Evolutionary conservation across 257 asterid species (phyloP).

Genomic region (Nicotiana undulata): DNA sequence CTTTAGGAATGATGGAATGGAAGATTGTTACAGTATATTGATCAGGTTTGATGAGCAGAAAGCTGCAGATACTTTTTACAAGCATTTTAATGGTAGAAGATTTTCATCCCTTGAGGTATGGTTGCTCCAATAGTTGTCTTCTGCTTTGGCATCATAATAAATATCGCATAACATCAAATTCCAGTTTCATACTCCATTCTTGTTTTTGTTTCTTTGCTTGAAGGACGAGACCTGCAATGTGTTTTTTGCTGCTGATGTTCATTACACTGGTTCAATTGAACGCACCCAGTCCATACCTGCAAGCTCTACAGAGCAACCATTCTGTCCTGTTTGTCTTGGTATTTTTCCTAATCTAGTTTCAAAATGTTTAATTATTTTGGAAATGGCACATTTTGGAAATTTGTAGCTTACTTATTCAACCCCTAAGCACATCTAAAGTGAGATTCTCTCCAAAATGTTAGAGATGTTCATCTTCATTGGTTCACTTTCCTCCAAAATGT

Average conservation of each 20-base stretch:
- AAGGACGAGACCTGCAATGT: constrained; percentile 76
- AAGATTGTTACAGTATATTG: constrained; percentile 72
- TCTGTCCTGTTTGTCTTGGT: constrained; percentile 98
- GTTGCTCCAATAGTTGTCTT: constrained; percentile 5
- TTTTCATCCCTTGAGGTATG: constrained; percentile 88
- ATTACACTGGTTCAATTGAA: constrained; percentile 83
- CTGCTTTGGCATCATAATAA: not conserved
- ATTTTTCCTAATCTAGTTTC: constrained; percentile 13
- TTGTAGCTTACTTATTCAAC: not conserved
- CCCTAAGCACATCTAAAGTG: not conserved
- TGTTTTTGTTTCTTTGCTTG: constrained; percentile 13
- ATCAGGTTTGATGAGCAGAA: constrained; percentile 70
- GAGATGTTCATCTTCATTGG: not conserved
- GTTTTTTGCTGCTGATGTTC: constrained; percentile 68
- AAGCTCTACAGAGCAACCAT: constrained; percentile 74
- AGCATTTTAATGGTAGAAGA: constrained; percentile 57
- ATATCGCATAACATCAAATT: not conserved
- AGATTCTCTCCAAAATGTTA: not conserved
- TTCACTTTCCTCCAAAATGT: not conserved
- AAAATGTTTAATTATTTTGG: not conserved
- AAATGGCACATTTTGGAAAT: not conserved
- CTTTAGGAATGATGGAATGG: constrained; percentile 74
- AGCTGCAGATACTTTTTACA: constrained; percentile 70
- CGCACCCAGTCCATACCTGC: constrained; percentile 59
- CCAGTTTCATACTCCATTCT: not conserved